Evolutionary conservation across 2,329 filamentous ascomycete species (phyloP), one percentile per base, ranked within the genome.

Genomic region (Herpomyces periplanetae): DNA sequence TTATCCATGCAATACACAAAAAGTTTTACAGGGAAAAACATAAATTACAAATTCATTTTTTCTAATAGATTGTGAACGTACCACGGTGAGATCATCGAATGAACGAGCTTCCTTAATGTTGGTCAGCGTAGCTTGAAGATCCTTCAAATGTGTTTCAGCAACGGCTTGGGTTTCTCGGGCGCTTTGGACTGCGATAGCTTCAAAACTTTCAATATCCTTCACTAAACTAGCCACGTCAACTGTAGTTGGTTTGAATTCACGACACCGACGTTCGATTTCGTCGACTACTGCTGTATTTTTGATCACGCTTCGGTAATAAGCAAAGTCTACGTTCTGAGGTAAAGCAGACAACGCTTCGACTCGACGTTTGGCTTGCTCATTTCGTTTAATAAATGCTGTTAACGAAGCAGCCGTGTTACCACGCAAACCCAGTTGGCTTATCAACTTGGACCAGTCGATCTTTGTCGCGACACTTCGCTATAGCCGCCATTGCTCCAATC

Each of bases 401-500:
- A 96, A 69, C 26, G 75, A 64, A 34, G 62, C 47, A 31, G 68
- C 73, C 31, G 80, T 96, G 49, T 71, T 66, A 42, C 80, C 80
- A 43, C 68, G 68, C 43, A 96, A 69, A 42, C 75, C 75, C 36
- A 96, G 71, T 38, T 75, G 84, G 46, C 55, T 58, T 45, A 63
- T 63, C 38, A 96, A 58, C 50, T 84, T 80, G 48, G 58, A 58
- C 80, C 80, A 96, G 61, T 96, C 80, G 54, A 96, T 58, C 59
- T 91, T 96, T 47, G 84, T 58, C 45, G 75, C 73, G 52, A 75
- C 73, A 57, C 69, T 87, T 56, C 71, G 65, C 75, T 91, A 43
- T 42, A 27, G 26, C 24, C n/a, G n/a, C n/a, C n/a, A n/a, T n/a
- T n/a, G n/a, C n/a, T n/a, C n/a, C n/a, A n/a, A n/a, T n/a, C n/a